Evolutionary conservation across 1,284 basidiomycete genomes (phyloP), one percentile per base, ranked within the genome.

Genomic region (Ceratobasidium sp.): DNA sequence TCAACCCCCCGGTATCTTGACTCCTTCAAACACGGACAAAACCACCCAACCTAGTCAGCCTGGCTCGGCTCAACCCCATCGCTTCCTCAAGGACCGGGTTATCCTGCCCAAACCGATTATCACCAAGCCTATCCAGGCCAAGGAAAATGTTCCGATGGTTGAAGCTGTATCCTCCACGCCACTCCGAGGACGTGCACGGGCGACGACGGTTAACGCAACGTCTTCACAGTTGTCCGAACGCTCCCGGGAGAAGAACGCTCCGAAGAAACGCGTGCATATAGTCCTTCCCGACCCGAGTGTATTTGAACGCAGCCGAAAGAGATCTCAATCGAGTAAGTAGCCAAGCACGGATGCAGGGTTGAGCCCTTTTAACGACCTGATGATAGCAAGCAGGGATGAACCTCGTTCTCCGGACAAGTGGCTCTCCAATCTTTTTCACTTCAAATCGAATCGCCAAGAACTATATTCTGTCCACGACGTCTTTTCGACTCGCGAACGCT

Each of bases 361-460:
- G 23, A 16, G 7, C 25, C 14, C 18, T 30, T 23, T 40, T 42
- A 40, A 46, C 25, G 38, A 51, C 11, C 9, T 48, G 8, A 18
- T 18, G 21, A 25, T 23, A 60, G 67, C 12, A 7, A 48, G 56
- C 56, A 49, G 60, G 40, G 33, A 49, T n/a, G 44, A 33, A 21
- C 21, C 44, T 3, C 44, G 67, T n/a, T 25, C 44, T 5, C 48
- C 53, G 12, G 67, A 71, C 4, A 88, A 87, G 72, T 98, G 96
- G 96, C 88, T 98, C 76, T 87, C 88, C 66, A 92, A 90, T 75
- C 85, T 97, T 58, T 96, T 98, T 86, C 91, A 88, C 78, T 90
- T 93, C 83, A 93, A 90, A 78, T 88, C 92, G 0, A 83, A 86
- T 18, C 85, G 83, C 16, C 89, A 88, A 79, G 82, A 82, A 51